Conservation (phyloP, 768 basidiomycete genomes). For the Pholiota microspora region DNA sequence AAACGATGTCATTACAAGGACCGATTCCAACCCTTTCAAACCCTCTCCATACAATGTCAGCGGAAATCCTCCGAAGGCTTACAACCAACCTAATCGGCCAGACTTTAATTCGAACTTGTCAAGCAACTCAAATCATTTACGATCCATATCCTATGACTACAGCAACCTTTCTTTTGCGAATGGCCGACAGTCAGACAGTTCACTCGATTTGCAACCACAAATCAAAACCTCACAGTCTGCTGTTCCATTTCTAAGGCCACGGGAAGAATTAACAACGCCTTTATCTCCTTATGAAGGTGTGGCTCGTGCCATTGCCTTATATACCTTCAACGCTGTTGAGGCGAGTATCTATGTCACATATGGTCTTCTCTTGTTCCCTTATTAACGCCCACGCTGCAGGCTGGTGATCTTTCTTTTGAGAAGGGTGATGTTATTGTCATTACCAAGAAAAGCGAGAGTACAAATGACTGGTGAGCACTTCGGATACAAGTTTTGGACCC, state of each 20-base stretch:
- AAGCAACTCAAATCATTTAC: not conserved
- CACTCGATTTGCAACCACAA: not conserved
- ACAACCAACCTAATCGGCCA: not conserved
- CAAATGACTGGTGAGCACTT: slow-evolving; percentile 67
- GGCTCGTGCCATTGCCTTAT: slow-evolving; percentile 71
- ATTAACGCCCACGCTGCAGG: slow-evolving; percentile 32
- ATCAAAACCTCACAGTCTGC: not conserved
- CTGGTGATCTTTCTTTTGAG: slow-evolving; percentile 71
- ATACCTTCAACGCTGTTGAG: slow-evolving; percentile 72
- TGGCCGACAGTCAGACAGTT: not conserved
- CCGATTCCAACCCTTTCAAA: not conserved
- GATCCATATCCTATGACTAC: slow-evolving; percentile 2
- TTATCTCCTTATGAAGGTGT: slow-evolving; percentile 57
- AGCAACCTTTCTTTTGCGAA: not conserved
- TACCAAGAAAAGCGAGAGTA: slow-evolving; percentile 66
- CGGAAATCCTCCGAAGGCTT: not conserved
- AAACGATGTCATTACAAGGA: not conserved
- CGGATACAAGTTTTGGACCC: not conserved
- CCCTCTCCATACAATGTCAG: not conserved
- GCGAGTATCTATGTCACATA: slow-evolving; percentile 33
- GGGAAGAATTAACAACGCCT: slow-evolving; percentile 48
- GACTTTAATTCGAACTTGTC: not conserved
- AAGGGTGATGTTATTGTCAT: slow-evolving; percentile 76
- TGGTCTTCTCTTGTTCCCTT: not conserved
- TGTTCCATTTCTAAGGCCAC: slow-evolving; percentile 36